Conservation (phyloP, 257 asterid species). For the Solanum sejunctum region DNA sequence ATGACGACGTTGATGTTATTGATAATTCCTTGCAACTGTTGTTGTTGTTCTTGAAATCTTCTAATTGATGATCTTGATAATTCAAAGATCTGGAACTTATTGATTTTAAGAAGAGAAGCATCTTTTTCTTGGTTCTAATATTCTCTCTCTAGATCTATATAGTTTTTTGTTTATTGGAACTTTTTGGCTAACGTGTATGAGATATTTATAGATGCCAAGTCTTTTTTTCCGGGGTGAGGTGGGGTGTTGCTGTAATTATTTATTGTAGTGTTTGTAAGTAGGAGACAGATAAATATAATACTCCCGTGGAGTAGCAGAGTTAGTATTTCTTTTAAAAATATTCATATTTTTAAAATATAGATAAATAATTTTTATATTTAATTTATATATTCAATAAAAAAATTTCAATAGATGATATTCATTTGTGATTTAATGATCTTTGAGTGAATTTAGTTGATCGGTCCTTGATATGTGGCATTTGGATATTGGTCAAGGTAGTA, state of each 20-base stretch:
- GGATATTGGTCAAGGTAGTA: too few species aligned
- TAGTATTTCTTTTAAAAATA: accelerated
- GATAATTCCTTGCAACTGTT: neutral
- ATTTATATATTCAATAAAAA: too few species aligned
- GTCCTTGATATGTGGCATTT: too few species aligned
- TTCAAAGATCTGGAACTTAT: constrained; percentile 26
- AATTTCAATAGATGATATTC: accelerated
- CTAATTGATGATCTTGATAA: neutral
- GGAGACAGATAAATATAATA: neutral
- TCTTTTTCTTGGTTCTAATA: neutral
- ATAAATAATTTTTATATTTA: too few species aligned
- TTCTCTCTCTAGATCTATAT: neutral
- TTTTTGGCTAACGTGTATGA: constrained; percentile 3
- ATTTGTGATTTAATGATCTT: too few species aligned
- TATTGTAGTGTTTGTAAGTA: neutral
- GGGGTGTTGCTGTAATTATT: neutral
- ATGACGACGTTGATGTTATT: neutral
- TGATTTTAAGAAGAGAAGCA: constrained; percentile 38
- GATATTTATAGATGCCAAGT: constrained; percentile 6
- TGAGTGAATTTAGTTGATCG: too few species aligned
- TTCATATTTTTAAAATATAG: too few species aligned
- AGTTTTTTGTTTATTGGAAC: neutral
- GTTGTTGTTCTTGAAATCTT: neutral
- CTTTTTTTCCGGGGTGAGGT: too few species aligned
- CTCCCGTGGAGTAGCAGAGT: neutral